Evolutionary conservation across 148 eudicot genomes (phyloP).

Genomic region (Rhododendron ovatum): DNA sequence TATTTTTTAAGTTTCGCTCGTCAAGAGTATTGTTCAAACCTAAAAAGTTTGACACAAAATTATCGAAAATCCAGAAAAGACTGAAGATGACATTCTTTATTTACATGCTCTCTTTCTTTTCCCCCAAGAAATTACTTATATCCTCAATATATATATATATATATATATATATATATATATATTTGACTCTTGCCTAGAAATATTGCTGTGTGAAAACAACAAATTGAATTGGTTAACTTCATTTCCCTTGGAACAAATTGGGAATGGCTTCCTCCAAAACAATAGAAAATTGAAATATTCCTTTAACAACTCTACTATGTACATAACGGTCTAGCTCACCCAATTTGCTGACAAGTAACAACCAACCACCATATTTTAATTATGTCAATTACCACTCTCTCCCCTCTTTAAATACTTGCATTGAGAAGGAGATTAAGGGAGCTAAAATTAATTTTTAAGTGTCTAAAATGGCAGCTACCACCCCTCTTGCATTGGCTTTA

Average conservation of each 20-base stretch:
- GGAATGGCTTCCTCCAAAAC: not conserved
- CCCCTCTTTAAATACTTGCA: not conserved
- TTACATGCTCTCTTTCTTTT: too few species aligned
- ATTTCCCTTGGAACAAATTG: not conserved
- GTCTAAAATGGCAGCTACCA: slow-evolving; percentile 19
- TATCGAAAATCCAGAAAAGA: too few species aligned
- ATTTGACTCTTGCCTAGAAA: not conserved
- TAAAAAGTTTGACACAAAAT: too few species aligned
- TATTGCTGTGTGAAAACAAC: not conserved
- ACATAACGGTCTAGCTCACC: slow-evolving; percentile 22
- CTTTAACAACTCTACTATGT: slow-evolving; percentile 14
- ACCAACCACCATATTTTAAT: not conserved
- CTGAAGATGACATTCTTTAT: not conserved
- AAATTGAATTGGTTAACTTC: too few species aligned
- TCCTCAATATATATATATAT: not conserved
- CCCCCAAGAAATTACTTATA: not conserved
- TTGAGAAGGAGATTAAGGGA: not conserved
- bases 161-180: too few species aligned
- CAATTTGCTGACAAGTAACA: slow-evolving; percentile 20
- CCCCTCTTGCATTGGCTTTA: slow-evolving; percentile 4
- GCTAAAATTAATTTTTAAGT: not conserved
- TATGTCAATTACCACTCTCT: not conserved
- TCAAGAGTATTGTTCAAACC: too few species aligned
- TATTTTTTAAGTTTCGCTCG: not conserved
- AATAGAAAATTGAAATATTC: not conserved